These are phyloP conservation scores for Epichloe uncinata DNA, from an alignment of 2,329 filamentous ascomycete species.

Conservation along the genomic window DNA sequence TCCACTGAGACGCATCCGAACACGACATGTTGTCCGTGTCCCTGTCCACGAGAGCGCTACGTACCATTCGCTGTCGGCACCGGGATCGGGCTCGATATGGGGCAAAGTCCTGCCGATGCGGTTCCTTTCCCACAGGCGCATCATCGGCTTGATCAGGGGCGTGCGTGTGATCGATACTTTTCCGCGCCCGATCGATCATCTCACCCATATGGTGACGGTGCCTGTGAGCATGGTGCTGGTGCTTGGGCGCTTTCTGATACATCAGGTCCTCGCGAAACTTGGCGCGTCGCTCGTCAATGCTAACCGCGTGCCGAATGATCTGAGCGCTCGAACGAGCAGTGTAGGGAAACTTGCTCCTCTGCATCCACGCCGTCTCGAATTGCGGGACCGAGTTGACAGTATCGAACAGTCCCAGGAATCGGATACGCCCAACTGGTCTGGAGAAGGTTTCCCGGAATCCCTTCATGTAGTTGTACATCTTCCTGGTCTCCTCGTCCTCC, in stretches of 20 bases:
- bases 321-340: slow-evolving; percentile 43
- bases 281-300: slow-evolving; percentile 56
- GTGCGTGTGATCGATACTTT: slow-evolving; percentile 7
- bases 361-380: slow-evolving; percentile 68
- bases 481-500: slow-evolving; percentile 22
- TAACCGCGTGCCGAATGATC: slow-evolving; percentile 55
- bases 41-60: slow-evolving; percentile 8
- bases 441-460: slow-evolving; percentile 73
- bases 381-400: slow-evolving; percentile 69
- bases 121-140: neutral
- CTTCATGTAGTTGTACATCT: slow-evolving; percentile 63
- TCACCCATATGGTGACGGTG: slow-evolving; percentile 12
- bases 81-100: slow-evolving; percentile 30
- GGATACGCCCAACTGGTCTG: slow-evolving; percentile 57
- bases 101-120: slow-evolving; percentile 13
- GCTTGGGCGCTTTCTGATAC: slow-evolving; percentile 29
- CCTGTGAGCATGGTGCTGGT: slow-evolving; percentile 9
- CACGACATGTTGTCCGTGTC: slow-evolving; percentile 16
- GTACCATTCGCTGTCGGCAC: slow-evolving; percentile 18
- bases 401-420: slow-evolving; percentile 69
- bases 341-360: slow-evolving; percentile 64
- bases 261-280: slow-evolving; percentile 62
- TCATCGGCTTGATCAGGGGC: neutral
- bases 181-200: slow-evolving; percentile 9
- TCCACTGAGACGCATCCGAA: slow-evolving; percentile 16